Percentiles rank a stretch among this genome's conserved stretches.
Conservation (phyloP, 208 protist genomes). For the Herpetomonas samuelpessoai region DNA sequence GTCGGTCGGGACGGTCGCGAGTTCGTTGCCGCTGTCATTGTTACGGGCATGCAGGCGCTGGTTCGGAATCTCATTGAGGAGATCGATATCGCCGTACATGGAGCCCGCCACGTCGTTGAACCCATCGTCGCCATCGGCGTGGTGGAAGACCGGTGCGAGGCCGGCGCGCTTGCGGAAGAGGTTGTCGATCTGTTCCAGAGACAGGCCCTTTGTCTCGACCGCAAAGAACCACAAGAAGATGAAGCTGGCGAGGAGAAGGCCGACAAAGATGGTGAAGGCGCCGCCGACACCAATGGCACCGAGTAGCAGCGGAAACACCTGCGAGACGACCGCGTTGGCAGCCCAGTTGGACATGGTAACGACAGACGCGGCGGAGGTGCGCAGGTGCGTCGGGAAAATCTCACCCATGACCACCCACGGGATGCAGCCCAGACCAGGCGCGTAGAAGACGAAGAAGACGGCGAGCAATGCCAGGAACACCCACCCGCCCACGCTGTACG, state of each 20-base stretch:
- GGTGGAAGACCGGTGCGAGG: slow-evolving; percentile 27
- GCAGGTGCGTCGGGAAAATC: slow-evolving; percentile 85
- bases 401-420: slow-evolving; percentile 91
- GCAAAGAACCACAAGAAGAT: slow-evolving; percentile 81
- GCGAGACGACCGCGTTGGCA: slow-evolving; percentile 82
- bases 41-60: too few species aligned
- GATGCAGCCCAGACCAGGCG: slow-evolving; percentile 86
- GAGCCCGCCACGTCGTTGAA: neutral
- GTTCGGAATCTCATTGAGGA: too few species aligned
- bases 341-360: slow-evolving; percentile 92
- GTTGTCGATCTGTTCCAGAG: slow-evolving; percentile 86
- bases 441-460: slow-evolving; percentile 85
- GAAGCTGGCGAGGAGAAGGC: slow-evolving; percentile 51
- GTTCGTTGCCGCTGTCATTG: too few species aligned
- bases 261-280: slow-evolving; percentile 74
- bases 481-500: slow-evolving; percentile 62
- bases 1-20: too few species aligned
- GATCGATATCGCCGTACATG: too few species aligned
- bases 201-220: slow-evolving; percentile 86
- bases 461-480: slow-evolving; percentile 71
- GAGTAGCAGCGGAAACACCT: slow-evolving; percentile 83
- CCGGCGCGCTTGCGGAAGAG: slow-evolving; percentile 64
- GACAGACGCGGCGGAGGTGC: slow-evolving; percentile 74
- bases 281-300: slow-evolving; percentile 80
- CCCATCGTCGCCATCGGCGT: slow-evolving; percentile 12